Evolutionary conservation across 306 rosid genomes (phyloP).

Genomic region (Acmispon strigosus): DNA sequence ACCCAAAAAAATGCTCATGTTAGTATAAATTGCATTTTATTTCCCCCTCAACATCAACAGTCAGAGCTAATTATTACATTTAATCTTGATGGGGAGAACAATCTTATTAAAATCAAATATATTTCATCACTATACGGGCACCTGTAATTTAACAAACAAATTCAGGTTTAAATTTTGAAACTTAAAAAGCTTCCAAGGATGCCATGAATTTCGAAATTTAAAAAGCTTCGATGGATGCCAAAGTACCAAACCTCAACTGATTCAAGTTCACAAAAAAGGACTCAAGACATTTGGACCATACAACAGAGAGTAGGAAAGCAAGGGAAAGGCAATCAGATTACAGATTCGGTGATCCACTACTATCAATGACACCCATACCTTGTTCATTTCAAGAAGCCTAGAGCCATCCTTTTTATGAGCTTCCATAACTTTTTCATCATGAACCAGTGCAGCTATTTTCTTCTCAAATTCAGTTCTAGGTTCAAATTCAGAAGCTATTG

Average conservation of each 20-base stretch:
- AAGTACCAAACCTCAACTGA: background rate
- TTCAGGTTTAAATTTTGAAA: conserved; percentile 4
- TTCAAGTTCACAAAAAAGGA: background rate
- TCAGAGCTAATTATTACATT: background rate
- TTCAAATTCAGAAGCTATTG: conserved; percentile 78
- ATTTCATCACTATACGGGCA: background rate
- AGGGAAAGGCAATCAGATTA: background rate
- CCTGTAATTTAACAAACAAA: background rate
- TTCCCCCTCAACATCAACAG: background rate
- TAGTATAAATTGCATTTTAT: background rate
- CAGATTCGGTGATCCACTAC: background rate
- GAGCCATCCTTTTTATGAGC: conserved; percentile 83
- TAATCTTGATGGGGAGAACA: background rate
- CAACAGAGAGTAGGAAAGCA: background rate
- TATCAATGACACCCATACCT: conserved; percentile 35
- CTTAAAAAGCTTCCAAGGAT: background rate
- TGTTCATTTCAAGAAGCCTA: conserved; percentile 73
- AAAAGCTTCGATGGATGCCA: background rate
- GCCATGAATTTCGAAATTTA: background rate
- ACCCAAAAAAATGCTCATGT: background rate
- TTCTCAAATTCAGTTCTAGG: conserved; percentile 87
- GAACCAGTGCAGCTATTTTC: conserved; percentile 69
- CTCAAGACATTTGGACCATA: background rate
- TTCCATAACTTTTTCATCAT: conserved; percentile 49
- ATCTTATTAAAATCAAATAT: background rate